Percentiles rank a stretch among this genome's conserved stretches.
Evolutionary conservation across 1,139 yeast species (phyloP).

Genomic region (Kluyveromyces sp.): DNA sequence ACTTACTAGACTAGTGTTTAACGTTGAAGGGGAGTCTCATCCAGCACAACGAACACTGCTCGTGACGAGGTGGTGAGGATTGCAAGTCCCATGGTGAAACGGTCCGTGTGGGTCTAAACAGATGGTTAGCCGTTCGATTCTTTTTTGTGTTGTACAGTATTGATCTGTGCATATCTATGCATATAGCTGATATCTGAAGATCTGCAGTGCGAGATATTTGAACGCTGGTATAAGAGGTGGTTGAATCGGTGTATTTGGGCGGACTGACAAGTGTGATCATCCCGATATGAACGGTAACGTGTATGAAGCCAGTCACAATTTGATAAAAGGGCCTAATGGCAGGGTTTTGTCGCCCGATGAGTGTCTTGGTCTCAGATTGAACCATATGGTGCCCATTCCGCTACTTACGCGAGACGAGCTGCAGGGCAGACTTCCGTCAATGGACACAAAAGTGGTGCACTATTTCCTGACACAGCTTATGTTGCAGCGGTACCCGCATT

Average conservation of each 20-base stretch:
- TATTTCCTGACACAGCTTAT: conserved; percentile 29
- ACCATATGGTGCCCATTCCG: conserved; percentile 28
- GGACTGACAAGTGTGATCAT: not conserved
- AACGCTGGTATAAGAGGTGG: too few relatives aligned
- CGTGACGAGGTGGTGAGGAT: conserved; percentile 40
- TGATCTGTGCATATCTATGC: too few relatives aligned
- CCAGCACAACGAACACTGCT: conserved; percentile 39
- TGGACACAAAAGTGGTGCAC: conserved; percentile 29
- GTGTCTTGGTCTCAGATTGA: conserved; percentile 23
- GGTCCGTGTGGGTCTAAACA: not conserved
- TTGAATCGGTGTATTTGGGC: too few relatives aligned
- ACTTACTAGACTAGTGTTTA: conserved; percentile 25
- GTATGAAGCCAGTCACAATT: conserved; percentile 29
- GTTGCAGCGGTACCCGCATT: conserved; percentile 27
- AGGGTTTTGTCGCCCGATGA: conserved; percentile 28
- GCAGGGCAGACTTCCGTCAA: conserved; percentile 23
- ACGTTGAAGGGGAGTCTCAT: conserved; percentile 40
- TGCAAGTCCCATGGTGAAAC: conserved; percentile 23
- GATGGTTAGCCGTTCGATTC: not conserved
- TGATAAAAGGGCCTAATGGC: conserved; percentile 22
- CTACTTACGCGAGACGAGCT: conserved; percentile 28
- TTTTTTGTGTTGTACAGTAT: too few relatives aligned
- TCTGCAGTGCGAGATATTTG: too few relatives aligned
- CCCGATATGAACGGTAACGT: conserved; percentile 23
- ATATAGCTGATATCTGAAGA: too few relatives aligned